A percentile compares a stretch with the other conserved stretches of the same genome.
These are phyloP conservation scores for Eucalyptus albens DNA, from an alignment of 345 rosid species.

Conservation along the genomic window DNA sequence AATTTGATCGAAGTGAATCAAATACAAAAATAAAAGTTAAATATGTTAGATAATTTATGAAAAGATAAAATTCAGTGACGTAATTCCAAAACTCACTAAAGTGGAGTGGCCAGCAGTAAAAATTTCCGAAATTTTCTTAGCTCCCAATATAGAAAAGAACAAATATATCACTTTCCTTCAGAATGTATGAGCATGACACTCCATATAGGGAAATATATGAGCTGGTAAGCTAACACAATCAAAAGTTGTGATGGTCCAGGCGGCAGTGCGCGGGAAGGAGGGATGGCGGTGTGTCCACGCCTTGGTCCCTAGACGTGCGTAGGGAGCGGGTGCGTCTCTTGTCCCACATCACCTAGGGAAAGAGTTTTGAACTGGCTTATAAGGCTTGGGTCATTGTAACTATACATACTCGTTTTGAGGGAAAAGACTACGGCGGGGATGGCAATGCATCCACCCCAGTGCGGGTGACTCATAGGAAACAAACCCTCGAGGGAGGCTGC, in stretches of 20 bases:
- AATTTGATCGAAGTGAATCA: background rate
- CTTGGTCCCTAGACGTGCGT: too few relatives aligned
- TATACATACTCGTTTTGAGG: too few relatives aligned
- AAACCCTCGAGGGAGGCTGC: too few relatives aligned
- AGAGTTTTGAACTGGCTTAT: fast-evolving
- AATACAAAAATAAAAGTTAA: background rate
- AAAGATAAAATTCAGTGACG: too few relatives aligned
- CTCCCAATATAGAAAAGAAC: background rate
- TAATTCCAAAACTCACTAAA: background rate
- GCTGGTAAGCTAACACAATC: background rate
- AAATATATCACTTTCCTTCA: background rate
- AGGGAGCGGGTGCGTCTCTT: too few relatives aligned
- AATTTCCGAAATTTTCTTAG: background rate
- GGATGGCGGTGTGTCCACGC: too few relatives aligned
- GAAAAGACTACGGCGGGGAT: background rate
- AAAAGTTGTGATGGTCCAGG: too few relatives aligned
- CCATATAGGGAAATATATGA: background rate
- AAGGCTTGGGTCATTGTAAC: too few relatives aligned
- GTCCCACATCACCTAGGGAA: too few relatives aligned
- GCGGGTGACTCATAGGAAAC: too few relatives aligned
- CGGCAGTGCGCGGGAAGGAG: fast-evolving
- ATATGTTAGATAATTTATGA: background rate
- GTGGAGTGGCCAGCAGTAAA: background rate
- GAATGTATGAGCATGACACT: background rate
- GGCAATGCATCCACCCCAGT: too few relatives aligned